phyloP scores from a whole-genome alignment of 306 rosid species.

The Pueraria montana region DNA sequence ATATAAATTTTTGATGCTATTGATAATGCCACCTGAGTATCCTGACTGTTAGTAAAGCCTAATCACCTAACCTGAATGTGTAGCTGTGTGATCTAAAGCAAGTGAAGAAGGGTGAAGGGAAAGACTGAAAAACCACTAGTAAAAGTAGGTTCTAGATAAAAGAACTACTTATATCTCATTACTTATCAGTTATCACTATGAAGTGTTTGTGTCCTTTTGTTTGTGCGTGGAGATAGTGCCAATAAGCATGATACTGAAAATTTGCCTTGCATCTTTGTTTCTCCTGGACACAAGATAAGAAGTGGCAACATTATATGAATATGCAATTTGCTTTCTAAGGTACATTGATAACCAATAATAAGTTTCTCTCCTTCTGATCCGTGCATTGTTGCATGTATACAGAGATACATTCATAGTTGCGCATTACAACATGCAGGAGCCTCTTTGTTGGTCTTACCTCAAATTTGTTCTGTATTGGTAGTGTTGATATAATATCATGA shows the following conservation, averaged over 20 bases:
- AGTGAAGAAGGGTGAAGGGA: constrained; percentile 9
- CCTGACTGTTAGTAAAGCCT: constrained; percentile 1
- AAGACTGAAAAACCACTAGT: neutral
- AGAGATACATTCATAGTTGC: constrained; percentile 7
- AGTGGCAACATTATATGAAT: constrained; percentile 7
- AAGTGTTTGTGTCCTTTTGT: neutral
- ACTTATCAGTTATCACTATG: neutral
- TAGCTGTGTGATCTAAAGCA: constrained; percentile 22
- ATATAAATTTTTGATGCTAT: neutral
- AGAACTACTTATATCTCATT: neutral
- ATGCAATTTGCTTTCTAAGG: constrained; percentile 21
- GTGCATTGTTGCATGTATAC: constrained; percentile 3
- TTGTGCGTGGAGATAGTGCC: neutral
- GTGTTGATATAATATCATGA: constrained; percentile 19
- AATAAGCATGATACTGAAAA: constrained; percentile 9
- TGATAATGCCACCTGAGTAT: constrained; percentile 22
- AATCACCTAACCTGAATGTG: neutral
- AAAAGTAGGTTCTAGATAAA: neutral
- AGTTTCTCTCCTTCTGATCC: constrained; percentile 5
- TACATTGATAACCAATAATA: neutral
- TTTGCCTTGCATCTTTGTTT: neutral
- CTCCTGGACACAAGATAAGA: constrained; percentile 2
- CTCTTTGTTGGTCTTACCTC: constrained; percentile 2
- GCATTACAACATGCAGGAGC: neutral
- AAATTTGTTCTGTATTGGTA: neutral